phyloP scores from a whole-genome alignment of 2,329 filamentous ascomycete genomes.

The Blastomyces gilchristii region DNA sequence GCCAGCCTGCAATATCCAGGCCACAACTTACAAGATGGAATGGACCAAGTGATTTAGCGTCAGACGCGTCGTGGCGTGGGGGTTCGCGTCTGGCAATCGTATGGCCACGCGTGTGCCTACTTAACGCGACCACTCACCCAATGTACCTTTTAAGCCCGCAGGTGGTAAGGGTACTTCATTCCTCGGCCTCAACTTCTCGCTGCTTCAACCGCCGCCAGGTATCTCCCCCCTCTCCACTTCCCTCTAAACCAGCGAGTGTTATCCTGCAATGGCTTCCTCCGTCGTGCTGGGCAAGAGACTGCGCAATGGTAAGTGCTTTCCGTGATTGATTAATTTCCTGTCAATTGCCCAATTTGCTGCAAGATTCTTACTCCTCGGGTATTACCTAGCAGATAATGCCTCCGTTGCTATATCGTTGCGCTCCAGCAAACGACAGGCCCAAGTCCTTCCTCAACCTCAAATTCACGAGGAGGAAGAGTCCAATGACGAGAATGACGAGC shows the following conservation, averaged over 20 bases:
- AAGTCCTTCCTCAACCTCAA: conserved; percentile 27
- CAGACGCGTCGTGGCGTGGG: not conserved
- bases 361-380: not conserved
- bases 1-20: not conserved
- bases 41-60: not conserved
- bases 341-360: not conserved
- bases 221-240: not conserved
- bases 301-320: conserved; percentile 33
- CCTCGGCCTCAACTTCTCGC: not conserved
- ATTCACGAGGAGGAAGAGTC: conserved; percentile 27
- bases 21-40: not conserved
- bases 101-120: not conserved
- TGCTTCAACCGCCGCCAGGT: not conserved
- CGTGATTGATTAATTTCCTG: conserved; percentile 7
- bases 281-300: conserved; percentile 37
- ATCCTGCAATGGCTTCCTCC: conserved; percentile 16
- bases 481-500: conserved; percentile 5
- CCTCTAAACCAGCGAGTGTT: not conserved
- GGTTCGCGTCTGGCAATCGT: not conserved
- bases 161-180: not conserved
- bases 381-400: conserved; percentile 14
- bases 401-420: conserved; percentile 24
- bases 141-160: not conserved
- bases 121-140: not conserved
- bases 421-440: conserved; percentile 40